Evolutionary conservation across 257 asterid genomes (phyloP).

Genomic region (Petunia secreta): DNA sequence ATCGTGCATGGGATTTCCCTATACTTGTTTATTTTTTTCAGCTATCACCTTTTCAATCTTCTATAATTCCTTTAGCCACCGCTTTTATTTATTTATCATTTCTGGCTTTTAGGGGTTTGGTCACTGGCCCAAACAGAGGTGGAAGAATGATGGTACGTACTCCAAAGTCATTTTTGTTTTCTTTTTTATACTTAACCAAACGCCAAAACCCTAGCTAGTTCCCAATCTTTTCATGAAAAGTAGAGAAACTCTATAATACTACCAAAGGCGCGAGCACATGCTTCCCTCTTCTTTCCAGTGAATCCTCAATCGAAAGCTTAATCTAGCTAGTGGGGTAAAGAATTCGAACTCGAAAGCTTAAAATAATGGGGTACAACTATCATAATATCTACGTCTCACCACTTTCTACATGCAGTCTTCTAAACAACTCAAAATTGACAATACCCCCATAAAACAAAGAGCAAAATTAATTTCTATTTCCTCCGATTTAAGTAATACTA

Average conservation of each 20-base stretch:
- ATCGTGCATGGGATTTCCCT: slow-evolving; percentile 27
- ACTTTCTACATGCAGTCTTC: background rate
- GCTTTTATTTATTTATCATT: background rate
- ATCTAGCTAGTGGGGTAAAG: too few species aligned
- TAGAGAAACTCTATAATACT: background rate
- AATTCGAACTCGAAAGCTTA: too few species aligned
- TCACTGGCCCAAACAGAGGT: slow-evolving; percentile 18
- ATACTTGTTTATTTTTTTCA: background rate
- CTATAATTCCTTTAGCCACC: background rate
- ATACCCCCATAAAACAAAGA: background rate
- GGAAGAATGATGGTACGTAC: background rate
- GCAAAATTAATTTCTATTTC: too few species aligned
- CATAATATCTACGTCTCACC: background rate
- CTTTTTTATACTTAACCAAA: background rate
- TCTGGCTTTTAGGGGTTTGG: slow-evolving; percentile 12
- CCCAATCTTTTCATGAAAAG: slow-evolving; percentile 16
- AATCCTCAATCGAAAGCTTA: background rate
- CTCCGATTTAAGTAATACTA: too few species aligned
- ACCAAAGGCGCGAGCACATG: slow-evolving; percentile 9
- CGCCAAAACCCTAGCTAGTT: background rate
- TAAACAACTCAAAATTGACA: background rate
- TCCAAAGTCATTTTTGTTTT: slow-evolving; percentile 19
- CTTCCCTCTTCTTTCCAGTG: slow-evolving; percentile 9
- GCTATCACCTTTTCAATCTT: background rate
- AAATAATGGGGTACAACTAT: background rate